A percentile compares a stretch with the other conserved stretches of the same genome.
Evolutionary conservation across 164 flowering plant species (phyloP).

Genomic region (Liquidambar formosana): DNA sequence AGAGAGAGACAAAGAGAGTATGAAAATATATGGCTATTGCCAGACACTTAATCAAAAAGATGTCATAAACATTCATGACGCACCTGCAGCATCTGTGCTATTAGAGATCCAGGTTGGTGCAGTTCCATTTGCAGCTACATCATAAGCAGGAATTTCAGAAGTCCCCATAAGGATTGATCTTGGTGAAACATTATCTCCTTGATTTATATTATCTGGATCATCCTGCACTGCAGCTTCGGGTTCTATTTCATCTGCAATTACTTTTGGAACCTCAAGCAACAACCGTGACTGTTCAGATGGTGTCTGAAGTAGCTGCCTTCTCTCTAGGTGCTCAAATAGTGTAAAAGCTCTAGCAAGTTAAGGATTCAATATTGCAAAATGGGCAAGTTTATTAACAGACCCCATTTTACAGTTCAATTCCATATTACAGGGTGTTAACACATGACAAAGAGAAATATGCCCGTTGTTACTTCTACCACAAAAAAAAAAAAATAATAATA

Average conservation of each 20-base stretch:
- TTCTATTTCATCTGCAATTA: slow-evolving; percentile 26
- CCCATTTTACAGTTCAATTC: background rate
- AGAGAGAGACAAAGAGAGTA: too few relatives aligned
- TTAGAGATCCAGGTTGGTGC: background rate
- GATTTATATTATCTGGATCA: slow-evolving; percentile 5
- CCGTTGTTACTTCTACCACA: too few relatives aligned
- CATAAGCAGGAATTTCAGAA: slow-evolving; percentile 10
- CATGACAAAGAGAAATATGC: background rate
- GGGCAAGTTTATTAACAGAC: background rate
- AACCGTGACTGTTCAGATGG: slow-evolving; percentile 32
- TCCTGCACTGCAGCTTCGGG: slow-evolving; percentile 8
- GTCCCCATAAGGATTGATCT: background rate
- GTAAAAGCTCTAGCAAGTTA: slow-evolving; percentile 20
- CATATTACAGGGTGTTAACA: background rate
- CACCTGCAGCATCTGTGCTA: slow-evolving; percentile 17
- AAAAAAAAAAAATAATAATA: too few relatives aligned
- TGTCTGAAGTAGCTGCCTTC: slow-evolving; percentile 24
- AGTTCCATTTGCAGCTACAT: background rate
- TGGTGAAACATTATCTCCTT: slow-evolving; percentile 5
- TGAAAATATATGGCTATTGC: too few relatives aligned
- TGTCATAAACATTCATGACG: background rate
- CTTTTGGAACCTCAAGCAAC: slow-evolving; percentile 31
- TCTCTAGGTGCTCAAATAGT: slow-evolving; percentile 30
- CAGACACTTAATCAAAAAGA: background rate
- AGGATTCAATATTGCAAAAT: slow-evolving; percentile 16